Conservation (phyloP, 1,284 basidiomycete species). For the Amylostereum areolatum region DNA sequence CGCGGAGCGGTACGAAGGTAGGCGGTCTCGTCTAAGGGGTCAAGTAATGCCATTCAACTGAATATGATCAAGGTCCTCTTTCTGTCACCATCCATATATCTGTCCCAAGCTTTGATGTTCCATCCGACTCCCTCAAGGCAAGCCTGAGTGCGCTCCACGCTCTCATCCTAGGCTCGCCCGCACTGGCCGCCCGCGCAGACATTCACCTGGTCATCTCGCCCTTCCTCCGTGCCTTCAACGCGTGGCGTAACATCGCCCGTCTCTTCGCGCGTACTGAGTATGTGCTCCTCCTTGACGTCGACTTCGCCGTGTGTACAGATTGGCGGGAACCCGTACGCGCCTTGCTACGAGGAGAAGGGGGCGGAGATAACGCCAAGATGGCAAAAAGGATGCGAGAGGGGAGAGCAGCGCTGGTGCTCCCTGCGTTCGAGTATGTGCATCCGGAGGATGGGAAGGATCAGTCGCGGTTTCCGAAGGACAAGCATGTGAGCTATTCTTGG, state of each 20-base stretch:
- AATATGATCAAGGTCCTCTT: conserved; percentile 56
- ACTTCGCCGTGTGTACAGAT: conserved; percentile 79
- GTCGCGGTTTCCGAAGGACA: conserved; percentile 56
- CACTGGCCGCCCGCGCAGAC: conserved; percentile 69
- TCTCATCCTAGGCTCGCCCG: conserved; percentile 58
- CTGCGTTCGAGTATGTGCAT: conserved; percentile 72
- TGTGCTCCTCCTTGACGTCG: conserved; percentile 86
- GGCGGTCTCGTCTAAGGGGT: conserved; percentile 6
- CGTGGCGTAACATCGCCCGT: conserved; percentile 80
- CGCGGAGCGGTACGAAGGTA: conserved; percentile 69
- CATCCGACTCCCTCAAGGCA: conserved; percentile 19
- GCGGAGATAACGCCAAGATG: conserved; percentile 22
- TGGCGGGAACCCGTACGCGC: conserved; percentile 52
- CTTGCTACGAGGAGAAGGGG: conserved; percentile 4
- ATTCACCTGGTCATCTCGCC: conserved; percentile 83
- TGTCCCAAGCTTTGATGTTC: conserved; percentile 19
- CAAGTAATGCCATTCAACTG: neutral
- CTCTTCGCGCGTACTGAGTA: conserved; percentile 75
- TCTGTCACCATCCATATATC: conserved; percentile 75
- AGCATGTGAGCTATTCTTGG: conserved; percentile 38
- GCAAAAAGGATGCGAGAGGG: conserved; percentile 39
- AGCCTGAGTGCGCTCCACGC: conserved; percentile 55
- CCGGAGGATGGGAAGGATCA: conserved; percentile 56
- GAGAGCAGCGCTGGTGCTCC: conserved; percentile 64
- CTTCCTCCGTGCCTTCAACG: conserved; percentile 62